Base-by-base conservation (phyloP, 176 grass and related monocot genomes). In the Rhynchospora tenuis region DNA sequence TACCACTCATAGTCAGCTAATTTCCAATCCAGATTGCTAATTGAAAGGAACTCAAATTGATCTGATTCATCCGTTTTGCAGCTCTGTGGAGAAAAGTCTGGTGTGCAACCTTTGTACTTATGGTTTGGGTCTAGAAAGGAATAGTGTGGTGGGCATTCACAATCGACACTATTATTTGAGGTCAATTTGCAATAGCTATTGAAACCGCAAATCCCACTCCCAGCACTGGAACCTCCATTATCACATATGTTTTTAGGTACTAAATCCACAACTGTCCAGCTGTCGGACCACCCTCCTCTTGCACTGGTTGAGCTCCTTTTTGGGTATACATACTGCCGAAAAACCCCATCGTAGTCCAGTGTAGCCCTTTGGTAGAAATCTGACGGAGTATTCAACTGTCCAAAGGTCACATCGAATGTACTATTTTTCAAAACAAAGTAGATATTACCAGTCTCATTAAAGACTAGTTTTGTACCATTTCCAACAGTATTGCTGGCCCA, bases 241-340 rank as follows among this genome's bases (percentile, higher is more conserved):
- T 71, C 4, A 31, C 89, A 94, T 43, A 89, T 91, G 28, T 86
- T 51, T 51, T 46, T 1, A 2, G 89, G 89, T 4, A 29, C 1
- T 26, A 64, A 27, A 20, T 11, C 52, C 6, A 88, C 79, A 26
- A 44, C 3, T 12, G 48, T 84, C 89, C 92, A 94, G 43, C 19
- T 27, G 16, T 58, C 14, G 28, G 9, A n/a, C 31, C 4, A 58
- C 4, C 8, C 4, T 13, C 52, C 66, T 14, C 7, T 83, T 17
- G 6, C 7, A 12, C 9, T 59, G 16, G 9, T 10, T 9, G 22
- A 55, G 45, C n/a, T 71, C 7, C 81, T 78, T 59, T 83, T 94
- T n/a, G 89, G 92, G 64, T 88, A 75, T 4, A 83, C 22, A 60
- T 94, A 94, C 27, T 90, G 92, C 60, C 89, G 50, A 65, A 91